Evolutionary conservation across 192 early-diverging fungal species (phyloP), one percentile per base, ranked within the genome.

Genomic region (Coemansia sp.): DNA sequence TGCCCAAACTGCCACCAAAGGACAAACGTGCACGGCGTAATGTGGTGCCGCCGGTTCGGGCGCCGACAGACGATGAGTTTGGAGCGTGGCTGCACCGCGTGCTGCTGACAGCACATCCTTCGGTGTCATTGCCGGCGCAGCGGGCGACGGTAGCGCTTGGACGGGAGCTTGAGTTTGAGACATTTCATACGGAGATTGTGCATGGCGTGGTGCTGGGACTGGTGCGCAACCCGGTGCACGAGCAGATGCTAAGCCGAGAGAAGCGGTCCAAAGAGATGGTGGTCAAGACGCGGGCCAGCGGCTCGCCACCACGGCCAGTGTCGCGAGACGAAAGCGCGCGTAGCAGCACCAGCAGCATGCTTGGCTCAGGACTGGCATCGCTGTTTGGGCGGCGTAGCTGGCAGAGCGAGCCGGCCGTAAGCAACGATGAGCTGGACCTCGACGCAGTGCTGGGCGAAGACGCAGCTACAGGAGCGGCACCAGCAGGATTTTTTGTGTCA

Each of bases 21-120:
- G 31, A 34, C 31, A 34, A 34, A 8, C 31, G 31, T 8, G 31
- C 31, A 34, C 40, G 40, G 17, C 64, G 38, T 11, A 20, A 2
- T 28, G 44, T 74, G 2, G 66, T 74, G 1, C 72, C 72, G 2
- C 22, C 46, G 2, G 21, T 59, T 14, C 28, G 49, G 12, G 60
- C 36, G 12, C 26, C 51, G 2, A 12, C 31, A 31, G 53, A 44
- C 17, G 72, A 66, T 12, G 66, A 64, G 10, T 75, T 83, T 60
- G 65, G 66, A 21, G 65, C 64, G n/a, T 82, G 81, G 81, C 72
- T 82, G 44, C 75, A 82, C 36, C 64, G 72, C 58, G 66, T 82
- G 65, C 69, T 82, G 25, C 54, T 82, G 51, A 59, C 75, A 31
- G 71, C 81, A 38, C 68, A 77, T 14, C 68, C 69, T 4, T 66